Percentiles rank a stretch among this genome's conserved stretches.
Evolutionary conservation across 306 rosid genomes (phyloP).

Genomic region (Pueraria montana): DNA sequence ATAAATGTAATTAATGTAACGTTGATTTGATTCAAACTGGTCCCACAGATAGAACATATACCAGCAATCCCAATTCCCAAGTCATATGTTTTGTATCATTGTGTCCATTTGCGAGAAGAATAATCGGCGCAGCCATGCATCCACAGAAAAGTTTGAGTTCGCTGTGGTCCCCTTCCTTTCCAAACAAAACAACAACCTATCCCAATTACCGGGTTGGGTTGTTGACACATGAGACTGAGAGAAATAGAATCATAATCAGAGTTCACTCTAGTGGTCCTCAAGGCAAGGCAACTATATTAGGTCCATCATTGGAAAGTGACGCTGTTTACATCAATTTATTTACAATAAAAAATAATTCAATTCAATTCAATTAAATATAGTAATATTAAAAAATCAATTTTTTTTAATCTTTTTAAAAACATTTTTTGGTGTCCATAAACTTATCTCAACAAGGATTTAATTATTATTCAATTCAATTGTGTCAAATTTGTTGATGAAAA

Average conservation of each 20-base stretch:
- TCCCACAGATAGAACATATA: neutral
- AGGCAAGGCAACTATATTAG: neutral
- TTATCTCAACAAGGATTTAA: neutral
- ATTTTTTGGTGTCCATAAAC: neutral
- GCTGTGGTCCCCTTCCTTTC: neutral
- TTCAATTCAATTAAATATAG: neutral
- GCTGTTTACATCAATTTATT: neutral
- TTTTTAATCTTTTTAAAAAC: neutral
- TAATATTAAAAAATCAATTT: neutral
- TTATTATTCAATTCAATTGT: neutral
- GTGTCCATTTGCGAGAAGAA: neutral
- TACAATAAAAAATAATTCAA: neutral
- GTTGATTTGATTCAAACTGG: neutral
- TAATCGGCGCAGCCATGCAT: neutral
- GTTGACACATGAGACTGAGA: neutral
- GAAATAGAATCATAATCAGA: neutral
- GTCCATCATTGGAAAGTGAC: neutral
- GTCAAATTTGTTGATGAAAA: neutral
- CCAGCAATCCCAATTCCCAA: neutral
- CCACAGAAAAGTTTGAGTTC: neutral
- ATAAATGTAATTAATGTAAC: too few relatives aligned
- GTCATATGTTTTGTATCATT: neutral
- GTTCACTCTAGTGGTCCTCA: neutral
- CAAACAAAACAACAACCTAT: constrained; percentile 1
- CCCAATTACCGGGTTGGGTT: neutral